Evolutionary conservation across 345 rosid species (phyloP), one percentile per base, ranked within the genome.

Genomic region (Aegle marmelos): DNA sequence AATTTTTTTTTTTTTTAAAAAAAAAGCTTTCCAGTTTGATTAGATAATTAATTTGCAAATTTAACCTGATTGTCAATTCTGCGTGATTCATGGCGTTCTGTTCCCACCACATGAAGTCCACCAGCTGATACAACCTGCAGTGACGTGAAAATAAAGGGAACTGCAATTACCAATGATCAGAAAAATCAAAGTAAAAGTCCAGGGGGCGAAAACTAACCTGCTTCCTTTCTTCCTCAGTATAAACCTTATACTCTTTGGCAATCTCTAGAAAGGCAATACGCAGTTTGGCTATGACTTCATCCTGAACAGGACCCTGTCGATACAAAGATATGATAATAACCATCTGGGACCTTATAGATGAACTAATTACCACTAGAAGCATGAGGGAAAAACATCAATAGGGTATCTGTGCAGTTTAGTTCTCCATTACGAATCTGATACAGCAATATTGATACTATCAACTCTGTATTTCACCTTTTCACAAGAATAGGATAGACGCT

Each of bases 41-140:
- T 48, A 37, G 41, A 45, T 45, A 60, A 25, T 28, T 19, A 17
- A 19, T 66, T 63, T 53, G 16, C 56, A 70, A 31, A 80, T 45
- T 72, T 30, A 79, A 95, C 99, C 94, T 93, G 99, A 85, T 95
- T 95, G 79, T 95, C 99, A 72, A 93, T 91, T 74, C 97, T 79
- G 2, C 98, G 96, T 54, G 99, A 93, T 85, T 95, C 99, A 69
- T 95, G 99, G 50, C 97, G 85, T 83, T 95, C 99, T 68, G 99
- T 88, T 33, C 98, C 99, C 65, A 95, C 92, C 73, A 95, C 99
- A 68, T 95, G 98, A 50, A 93, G 94, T 70, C 99, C 99, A 82
- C 98, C 99, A 60, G 98, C 94, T 76, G 87, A 90, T 74, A 93
- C 94, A 74, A 89, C 99, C 99, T 95, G 83, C 79, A 86, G 61